A percentile compares a stretch with the other conserved stretches of the same genome.
Evolutionary conservation across 768 basidiomycete genomes (phyloP).

Genomic region (Royoungia palumana): DNA sequence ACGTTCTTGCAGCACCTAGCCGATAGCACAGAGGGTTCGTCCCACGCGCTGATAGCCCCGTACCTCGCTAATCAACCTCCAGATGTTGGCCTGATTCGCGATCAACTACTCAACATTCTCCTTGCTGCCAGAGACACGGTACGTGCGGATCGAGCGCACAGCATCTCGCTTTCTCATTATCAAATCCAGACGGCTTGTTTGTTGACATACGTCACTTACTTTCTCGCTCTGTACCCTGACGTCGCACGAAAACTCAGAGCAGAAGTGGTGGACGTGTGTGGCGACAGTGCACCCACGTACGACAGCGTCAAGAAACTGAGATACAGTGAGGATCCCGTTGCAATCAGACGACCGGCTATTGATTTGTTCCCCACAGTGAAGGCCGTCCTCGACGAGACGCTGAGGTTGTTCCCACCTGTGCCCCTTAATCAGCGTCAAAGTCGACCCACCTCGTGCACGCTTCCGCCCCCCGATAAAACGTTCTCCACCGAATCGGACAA

Average conservation of each 20-base stretch:
- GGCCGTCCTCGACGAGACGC: conserved; percentile 75
- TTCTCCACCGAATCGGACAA: conserved; percentile 34
- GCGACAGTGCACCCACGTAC: conserved; percentile 48
- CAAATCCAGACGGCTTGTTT: conserved; percentile 58
- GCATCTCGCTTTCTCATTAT: not conserved
- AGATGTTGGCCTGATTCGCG: conserved; percentile 68
- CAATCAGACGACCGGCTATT: conserved; percentile 1
- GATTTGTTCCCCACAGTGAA: conserved; percentile 44
- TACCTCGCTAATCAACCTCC: conserved; percentile 11
- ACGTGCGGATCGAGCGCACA: conserved; percentile 18
- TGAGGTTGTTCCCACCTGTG: conserved; percentile 77
- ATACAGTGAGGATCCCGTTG: conserved; percentile 50
- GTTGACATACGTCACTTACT: conserved; percentile 67
- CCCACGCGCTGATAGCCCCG: not conserved
- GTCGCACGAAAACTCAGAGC: conserved; percentile 49
- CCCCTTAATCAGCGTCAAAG: conserved; percentile 68
- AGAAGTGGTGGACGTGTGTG: conserved; percentile 60
- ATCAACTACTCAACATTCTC: conserved; percentile 75
- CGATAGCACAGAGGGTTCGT: conserved; percentile 59
- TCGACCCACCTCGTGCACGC: conserved; percentile 43
- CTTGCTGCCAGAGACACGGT: conserved; percentile 79
- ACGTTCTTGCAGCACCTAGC: conserved; percentile 68
- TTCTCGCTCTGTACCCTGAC: conserved; percentile 63
- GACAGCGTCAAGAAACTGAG: conserved; percentile 57
- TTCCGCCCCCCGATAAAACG: conserved; percentile 52